phyloP scores from a whole-genome alignment of 176 grass and related monocot species.

The Musa schizocarpa region DNA sequence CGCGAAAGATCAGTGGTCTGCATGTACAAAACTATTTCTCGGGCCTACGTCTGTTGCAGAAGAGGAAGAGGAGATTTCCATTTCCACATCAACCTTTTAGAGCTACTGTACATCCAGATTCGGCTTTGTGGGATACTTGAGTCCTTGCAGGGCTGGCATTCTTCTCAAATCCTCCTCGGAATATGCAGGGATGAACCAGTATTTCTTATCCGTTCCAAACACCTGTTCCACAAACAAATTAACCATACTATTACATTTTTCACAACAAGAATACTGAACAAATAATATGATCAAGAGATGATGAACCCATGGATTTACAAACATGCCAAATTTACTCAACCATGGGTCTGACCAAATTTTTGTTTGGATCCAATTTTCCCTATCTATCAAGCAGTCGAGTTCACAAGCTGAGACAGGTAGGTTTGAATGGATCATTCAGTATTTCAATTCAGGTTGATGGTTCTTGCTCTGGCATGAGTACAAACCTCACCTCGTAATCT shows the following conservation, averaged over 20 bases:
- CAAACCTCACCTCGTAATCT: neutral
- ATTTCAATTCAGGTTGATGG: neutral
- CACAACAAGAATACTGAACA: too few species aligned
- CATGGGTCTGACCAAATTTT: too few species aligned
- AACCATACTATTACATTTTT: neutral
- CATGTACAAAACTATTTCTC: neutral
- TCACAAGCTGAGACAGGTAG: too few species aligned
- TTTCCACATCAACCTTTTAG: neutral
- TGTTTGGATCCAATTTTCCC: too few species aligned
- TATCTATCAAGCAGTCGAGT: too few species aligned
- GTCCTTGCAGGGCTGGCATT: slow-evolving; percentile 62
- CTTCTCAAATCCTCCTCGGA: slow-evolving; percentile 91
- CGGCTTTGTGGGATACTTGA: slow-evolving; percentile 73
- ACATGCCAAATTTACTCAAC: too few species aligned
- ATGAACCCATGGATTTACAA: too few species aligned
- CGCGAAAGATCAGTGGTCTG: neutral
- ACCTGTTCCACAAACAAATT: slow-evolving; percentile 3
- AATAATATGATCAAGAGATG: too few species aligned
- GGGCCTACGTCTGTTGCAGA: too few species aligned
- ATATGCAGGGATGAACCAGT: slow-evolving; percentile 87
- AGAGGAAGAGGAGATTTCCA: neutral
- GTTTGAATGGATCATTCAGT: neutral
- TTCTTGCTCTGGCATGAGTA: neutral
- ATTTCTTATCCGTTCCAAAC: slow-evolving; percentile 52
- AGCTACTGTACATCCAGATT: slow-evolving; percentile 36